Base-by-base conservation (phyloP, 805 yeast species). In the Suhomyces sp. region DNA sequence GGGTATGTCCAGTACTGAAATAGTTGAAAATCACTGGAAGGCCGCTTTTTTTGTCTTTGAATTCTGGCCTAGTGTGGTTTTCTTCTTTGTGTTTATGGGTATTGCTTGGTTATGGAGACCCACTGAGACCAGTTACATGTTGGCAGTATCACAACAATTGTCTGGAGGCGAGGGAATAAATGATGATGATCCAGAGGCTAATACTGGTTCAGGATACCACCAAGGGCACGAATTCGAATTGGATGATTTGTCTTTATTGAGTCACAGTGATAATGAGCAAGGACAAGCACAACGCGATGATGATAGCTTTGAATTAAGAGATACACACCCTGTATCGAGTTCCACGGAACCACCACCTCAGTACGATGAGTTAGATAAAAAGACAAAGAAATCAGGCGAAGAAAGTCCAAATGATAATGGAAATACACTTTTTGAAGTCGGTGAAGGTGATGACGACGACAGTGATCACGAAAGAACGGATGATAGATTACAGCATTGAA, bases 41-140 rank as follows among this genome's bases (percentile, higher is more conserved):
- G 77, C 87, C 28, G 78, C 95, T 53, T 90, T 87, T 68, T 88
- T 93, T 51, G 63, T 88, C 35, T 74, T 83, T 28, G 96, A 91
- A 50, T 95, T 95, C 67, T 90, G 98, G 96, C 95, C 96, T 25
- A 81, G 95, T 31, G 74, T 88, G 31, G 82, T 88, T 10, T 93
- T 88, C 64, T 87, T 85, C 54, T 63, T 81, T 31, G 90, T 90
- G 24, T 90, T 93, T 58, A 75, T 83, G 50, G 77, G 88, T 7
- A 72, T 93, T 44, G 86, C 96, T 4, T 78, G 88, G 68, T 76
- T 93, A 44, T 93, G 98, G 98, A 82, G 98, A 61, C 99, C 99
- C 35, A 91, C 97, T 0, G 93, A 84, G 48, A 88, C 95, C 25
- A 88, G 96, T 39, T 85, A 90, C 53, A 82, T 95, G 77, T 76